These are phyloP conservation scores for Poa annua DNA, from an alignment of 176 grass and related monocot species.

Conservation along the genomic window DNA sequence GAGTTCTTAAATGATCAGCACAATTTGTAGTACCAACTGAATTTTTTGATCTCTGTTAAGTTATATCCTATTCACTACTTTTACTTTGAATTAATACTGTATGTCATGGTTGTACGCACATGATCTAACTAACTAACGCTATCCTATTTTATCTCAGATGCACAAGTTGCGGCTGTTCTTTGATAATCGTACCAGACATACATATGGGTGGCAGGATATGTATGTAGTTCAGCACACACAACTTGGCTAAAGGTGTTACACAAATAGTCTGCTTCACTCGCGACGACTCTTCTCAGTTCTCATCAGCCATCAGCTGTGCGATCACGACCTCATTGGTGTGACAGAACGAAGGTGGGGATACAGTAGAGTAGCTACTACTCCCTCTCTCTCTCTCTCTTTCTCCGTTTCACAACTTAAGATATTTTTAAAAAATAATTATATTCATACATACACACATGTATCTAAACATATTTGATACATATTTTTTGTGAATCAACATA, in stretches of 20 bases:
- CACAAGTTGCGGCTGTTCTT: background rate
- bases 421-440: too few relatives aligned
- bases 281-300: background rate
- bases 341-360: too few relatives aligned
- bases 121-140: background rate
- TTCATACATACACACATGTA: too few relatives aligned
- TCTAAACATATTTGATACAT: too few relatives aligned
- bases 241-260: background rate
- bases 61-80: background rate
- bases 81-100: too few relatives aligned
- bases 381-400: too few relatives aligned
- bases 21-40: slow-evolving; percentile 5
- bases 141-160: slow-evolving; percentile 8
- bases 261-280: background rate
- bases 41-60: background rate
- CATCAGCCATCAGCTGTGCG: background rate
- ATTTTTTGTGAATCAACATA: too few relatives aligned
- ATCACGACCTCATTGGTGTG: too few relatives aligned
- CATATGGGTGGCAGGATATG: background rate
- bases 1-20: slow-evolving; percentile 10
- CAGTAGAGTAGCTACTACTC: too few relatives aligned
- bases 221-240: background rate
- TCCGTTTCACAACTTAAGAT: too few relatives aligned
- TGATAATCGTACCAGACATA: background rate
- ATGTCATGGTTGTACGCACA: too few relatives aligned